phyloP scores from a whole-genome alignment of 192 early-diverging fungal species.

The Neocallimastix lanati region DNA sequence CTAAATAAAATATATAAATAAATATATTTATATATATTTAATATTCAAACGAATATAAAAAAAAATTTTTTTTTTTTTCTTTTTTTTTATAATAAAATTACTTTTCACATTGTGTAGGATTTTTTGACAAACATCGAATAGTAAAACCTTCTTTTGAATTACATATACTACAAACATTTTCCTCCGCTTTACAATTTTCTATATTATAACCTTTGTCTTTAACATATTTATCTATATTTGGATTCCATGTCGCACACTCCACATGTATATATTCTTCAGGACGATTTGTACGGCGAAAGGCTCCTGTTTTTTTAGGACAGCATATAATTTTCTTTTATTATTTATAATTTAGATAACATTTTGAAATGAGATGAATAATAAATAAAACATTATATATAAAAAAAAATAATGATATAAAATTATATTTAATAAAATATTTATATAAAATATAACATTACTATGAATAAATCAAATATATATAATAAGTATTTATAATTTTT shows the following conservation, averaged over 20 bases:
- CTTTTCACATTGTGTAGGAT: background rate
- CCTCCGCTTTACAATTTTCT: background rate
- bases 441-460: no score
- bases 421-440: no score
- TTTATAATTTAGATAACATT: no score
- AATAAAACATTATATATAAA: no score
- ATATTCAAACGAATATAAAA: no score
- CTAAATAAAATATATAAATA: no score
- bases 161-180: background rate
- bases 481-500: no score
- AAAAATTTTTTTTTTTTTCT: no score
- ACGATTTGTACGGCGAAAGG: background rate
- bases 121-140: background rate
- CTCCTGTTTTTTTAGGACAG: background rate
- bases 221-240: background rate
- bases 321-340: background rate
- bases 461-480: no score
- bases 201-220: background rate
- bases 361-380: no score
- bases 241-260: background rate
- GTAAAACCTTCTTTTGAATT: background rate
- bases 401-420: no score
- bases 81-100: background rate
- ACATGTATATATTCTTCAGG: background rate
- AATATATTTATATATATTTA: no score